phyloP scores from a whole-genome alignment of 2,329 filamentous ascomycete species.

The Magnaporthiopsis rhizophila region DNA sequence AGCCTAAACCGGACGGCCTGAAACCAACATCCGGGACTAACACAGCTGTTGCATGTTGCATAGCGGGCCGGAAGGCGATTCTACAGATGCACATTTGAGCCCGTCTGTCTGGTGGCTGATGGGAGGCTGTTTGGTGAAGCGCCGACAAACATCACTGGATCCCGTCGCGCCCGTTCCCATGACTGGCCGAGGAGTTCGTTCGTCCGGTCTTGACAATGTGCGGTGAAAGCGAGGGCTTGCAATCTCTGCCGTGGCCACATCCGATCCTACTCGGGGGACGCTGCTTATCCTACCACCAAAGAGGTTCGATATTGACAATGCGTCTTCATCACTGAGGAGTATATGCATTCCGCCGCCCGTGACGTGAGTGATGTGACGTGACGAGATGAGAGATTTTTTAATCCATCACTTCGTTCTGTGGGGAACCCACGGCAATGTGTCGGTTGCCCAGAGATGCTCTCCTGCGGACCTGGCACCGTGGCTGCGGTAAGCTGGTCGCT shows the following conservation, averaged over 20 bases:
- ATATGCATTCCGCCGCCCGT: not conserved
- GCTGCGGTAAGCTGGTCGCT: not conserved
- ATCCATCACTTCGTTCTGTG: not conserved
- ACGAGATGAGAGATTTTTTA: not conserved
- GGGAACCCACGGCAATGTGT: not conserved
- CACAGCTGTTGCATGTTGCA: not conserved
- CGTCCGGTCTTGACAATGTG: not conserved
- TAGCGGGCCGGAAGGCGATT: not conserved
- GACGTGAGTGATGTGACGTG: not conserved
- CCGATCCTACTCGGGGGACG: not conserved
- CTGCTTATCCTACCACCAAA: not conserved
- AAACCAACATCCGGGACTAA: not conserved
- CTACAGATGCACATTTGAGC: not conserved
- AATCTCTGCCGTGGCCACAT: not conserved
- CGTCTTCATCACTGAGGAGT: not conserved
- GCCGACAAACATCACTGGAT: not conserved
- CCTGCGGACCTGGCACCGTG: not conserved
- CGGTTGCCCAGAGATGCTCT: not conserved
- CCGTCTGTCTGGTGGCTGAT: not conserved
- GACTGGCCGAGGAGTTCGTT: not conserved
- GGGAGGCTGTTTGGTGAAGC: not conserved
- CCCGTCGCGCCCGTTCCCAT: not conserved
- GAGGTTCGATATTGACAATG: not conserved
- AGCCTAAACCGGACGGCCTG: not conserved
- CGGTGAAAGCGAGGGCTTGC: not conserved